A percentile compares a stretch with the other conserved stretches of the same genome.
phyloP scores from a whole-genome alignment of 1,139 yeast species.

The Williopsis jadinii region DNA sequence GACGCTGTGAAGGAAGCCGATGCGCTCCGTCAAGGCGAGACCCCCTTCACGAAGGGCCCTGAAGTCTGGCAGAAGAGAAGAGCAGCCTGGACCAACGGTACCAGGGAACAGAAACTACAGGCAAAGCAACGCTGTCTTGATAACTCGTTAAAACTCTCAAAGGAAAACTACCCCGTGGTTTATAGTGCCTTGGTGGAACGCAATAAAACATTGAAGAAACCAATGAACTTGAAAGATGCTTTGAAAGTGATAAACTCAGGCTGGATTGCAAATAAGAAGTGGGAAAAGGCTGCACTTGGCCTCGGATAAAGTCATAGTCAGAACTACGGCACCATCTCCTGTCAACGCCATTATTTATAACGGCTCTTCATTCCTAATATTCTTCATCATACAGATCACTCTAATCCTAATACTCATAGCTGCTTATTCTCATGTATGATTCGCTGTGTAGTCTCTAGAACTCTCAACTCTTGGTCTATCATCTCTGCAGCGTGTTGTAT shows the following conservation, averaged over 20 bases:
- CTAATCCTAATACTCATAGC: not conserved
- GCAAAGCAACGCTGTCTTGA: constrained; percentile 18
- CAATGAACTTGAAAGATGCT: constrained; percentile 55
- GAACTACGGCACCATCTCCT: too few relatives aligned
- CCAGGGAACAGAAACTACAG: constrained; percentile 19
- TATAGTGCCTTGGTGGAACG: constrained; percentile 53
- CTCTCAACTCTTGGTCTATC: constrained; percentile 22
- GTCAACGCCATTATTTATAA: not conserved
- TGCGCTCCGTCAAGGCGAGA: constrained; percentile 16
- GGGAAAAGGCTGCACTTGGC: constrained; percentile 42
- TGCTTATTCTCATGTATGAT: constrained; percentile 21
- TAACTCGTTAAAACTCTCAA: constrained; percentile 23
- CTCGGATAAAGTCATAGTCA: constrained; percentile 8
- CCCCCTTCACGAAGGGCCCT: constrained; percentile 37
- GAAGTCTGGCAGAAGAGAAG: constrained; percentile 56
- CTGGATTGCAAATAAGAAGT: constrained; percentile 59
- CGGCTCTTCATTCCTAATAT: not conserved
- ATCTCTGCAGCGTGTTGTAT: constrained; percentile 17
- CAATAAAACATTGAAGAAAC: constrained; percentile 47
- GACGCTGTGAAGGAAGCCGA: constrained; percentile 26
- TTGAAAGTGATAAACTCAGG: constrained; percentile 58
- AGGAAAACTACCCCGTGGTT: constrained; percentile 45
- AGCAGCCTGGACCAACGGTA: constrained; percentile 44
- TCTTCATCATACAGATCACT: not conserved
- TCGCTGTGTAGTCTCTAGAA: constrained; percentile 26